Evolutionary conservation across 2,329 filamentous ascomycete genomes (phyloP).

Genomic region (Talaromyces sp.): DNA sequence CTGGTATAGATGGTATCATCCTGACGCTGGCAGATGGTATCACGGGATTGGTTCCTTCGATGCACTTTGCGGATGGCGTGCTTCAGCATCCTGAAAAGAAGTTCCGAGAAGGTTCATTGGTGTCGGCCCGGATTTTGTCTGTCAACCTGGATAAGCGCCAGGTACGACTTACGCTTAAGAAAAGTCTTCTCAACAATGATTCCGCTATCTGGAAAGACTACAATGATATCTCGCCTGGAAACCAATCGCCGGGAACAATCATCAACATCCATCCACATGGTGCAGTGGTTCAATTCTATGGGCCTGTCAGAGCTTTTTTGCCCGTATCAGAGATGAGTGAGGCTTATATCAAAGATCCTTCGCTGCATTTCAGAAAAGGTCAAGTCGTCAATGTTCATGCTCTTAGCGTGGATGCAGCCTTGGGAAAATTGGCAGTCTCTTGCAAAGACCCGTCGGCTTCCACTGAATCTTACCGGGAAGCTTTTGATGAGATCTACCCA

Average conservation of each 20-base stretch:
- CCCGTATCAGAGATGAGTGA: slow-evolving; percentile 98
- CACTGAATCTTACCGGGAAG: slow-evolving; percentile 67
- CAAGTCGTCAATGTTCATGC: slow-evolving; percentile 90
- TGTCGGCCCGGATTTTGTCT: slow-evolving; percentile 82
- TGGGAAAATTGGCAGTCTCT: slow-evolving; percentile 72
- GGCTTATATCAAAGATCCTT: slow-evolving; percentile 83
- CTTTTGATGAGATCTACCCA: slow-evolving; percentile 66
- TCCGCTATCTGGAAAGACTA: slow-evolving; percentile 72
- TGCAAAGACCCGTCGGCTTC: slow-evolving; percentile 85
- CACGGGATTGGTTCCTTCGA: slow-evolving; percentile 78
- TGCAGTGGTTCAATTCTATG: slow-evolving; percentile 90
- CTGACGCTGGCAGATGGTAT: slow-evolving; percentile 82
- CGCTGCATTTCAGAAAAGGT: slow-evolving; percentile 80
- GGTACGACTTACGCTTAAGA: slow-evolving; percentile 86
- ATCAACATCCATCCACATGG: slow-evolving; percentile 72
- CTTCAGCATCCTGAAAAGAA: slow-evolving; percentile 94
- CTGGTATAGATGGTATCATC: slow-evolving; percentile 75
- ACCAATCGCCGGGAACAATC: slow-evolving; percentile 80
- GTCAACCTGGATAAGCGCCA: slow-evolving; percentile 69
- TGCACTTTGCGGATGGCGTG: slow-evolving; percentile 81
- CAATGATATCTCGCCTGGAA: slow-evolving; percentile 65
- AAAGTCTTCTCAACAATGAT: slow-evolving; percentile 87
- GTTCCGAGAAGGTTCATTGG: slow-evolving; percentile 77
- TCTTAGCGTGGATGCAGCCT: slow-evolving; percentile 69
- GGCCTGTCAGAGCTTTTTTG: slow-evolving; percentile 74